These are phyloP conservation scores for Vigna radiata DNA, from an alignment of 306 rosid genomes.

Conservation along the genomic window DNA sequence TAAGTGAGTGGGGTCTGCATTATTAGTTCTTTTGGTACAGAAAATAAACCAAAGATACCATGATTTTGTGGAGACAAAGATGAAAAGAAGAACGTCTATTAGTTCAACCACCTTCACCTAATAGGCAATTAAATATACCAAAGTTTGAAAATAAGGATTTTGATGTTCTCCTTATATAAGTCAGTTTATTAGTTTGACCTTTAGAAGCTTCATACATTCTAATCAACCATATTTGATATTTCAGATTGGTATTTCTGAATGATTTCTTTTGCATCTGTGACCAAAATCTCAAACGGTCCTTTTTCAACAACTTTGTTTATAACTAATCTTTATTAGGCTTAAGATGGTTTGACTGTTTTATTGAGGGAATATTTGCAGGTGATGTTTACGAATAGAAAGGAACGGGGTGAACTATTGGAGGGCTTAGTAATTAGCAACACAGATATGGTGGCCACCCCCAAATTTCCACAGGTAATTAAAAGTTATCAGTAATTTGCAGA, in stretches of 20 bases:
- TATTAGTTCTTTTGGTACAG: too few species aligned
- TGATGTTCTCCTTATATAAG: too few species aligned
- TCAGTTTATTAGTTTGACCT: too few species aligned
- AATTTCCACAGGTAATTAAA: conserved; percentile 66
- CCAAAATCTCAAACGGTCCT: too few species aligned
- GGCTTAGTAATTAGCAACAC: conserved; percentile 61
- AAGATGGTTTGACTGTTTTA: neutral
- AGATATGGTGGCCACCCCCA: conserved; percentile 57
- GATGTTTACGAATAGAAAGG: conserved; percentile 89
- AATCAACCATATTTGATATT: too few species aligned
- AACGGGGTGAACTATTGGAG: conserved; percentile 78
- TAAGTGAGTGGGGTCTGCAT: too few species aligned
- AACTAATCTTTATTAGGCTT: too few species aligned
- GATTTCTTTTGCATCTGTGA: too few species aligned
- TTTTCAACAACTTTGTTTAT: too few species aligned
- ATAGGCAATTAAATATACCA: neutral
- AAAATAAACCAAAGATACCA: neutral
- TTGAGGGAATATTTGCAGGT: conserved; percentile 58
- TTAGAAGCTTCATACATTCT: too few species aligned
- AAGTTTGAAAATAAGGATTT: neutral
- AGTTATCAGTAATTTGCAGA: neutral
- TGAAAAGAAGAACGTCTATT: conserved; percentile 2
- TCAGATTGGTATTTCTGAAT: too few species aligned
- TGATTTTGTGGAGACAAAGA: neutral
- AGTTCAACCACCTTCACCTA: conserved; percentile 43